phyloP scores from a whole-genome alignment of 371 early-diverging fungal species.

The Zopfochytrium polystomum region DNA sequence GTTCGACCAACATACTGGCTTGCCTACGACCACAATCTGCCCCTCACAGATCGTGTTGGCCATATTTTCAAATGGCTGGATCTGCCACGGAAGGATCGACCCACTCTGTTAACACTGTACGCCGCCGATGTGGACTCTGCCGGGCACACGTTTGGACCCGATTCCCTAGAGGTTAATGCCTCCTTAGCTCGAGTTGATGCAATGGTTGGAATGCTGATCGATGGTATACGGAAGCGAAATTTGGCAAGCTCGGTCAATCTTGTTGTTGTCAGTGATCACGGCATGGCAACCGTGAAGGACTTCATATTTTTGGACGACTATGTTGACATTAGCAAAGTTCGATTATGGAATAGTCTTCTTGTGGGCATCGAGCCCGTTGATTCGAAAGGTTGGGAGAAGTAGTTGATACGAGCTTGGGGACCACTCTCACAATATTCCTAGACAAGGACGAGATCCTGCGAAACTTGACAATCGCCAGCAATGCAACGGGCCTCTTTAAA shows the following conservation, averaged over 20 bases:
- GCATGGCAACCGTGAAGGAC: slow-evolving; percentile 68
- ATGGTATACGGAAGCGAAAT: slow-evolving; percentile 55
- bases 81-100: slow-evolving; percentile 62
- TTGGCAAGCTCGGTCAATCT: slow-evolving; percentile 67
- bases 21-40: slow-evolving; percentile 50
- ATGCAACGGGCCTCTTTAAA: slow-evolving; percentile 18
- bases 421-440: not conserved
- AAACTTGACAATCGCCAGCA: slow-evolving; percentile 19
- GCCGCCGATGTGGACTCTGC: slow-evolving; percentile 77
- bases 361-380: slow-evolving; percentile 34
- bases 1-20: slow-evolving; percentile 65
- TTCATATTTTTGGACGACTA: slow-evolving; percentile 77
- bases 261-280: slow-evolving; percentile 90
- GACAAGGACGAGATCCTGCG: slow-evolving; percentile 17
- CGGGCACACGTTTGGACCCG: slow-evolving; percentile 78
- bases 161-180: slow-evolving; percentile 58
- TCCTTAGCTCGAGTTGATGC: slow-evolving; percentile 64
- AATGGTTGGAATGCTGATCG: slow-evolving; percentile 60
- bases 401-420: not conserved
- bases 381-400: slow-evolving; percentile 9
- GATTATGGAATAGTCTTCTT: slow-evolving; percentile 43
- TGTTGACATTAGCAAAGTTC: slow-evolving; percentile 48
- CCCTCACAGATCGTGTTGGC: slow-evolving; percentile 59
- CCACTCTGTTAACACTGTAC: slow-evolving; percentile 75
- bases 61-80: slow-evolving; percentile 74